phyloP scores from a whole-genome alignment of 2,329 filamentous ascomycete genomes.

The Colletotrichum lindemuthianum region DNA sequence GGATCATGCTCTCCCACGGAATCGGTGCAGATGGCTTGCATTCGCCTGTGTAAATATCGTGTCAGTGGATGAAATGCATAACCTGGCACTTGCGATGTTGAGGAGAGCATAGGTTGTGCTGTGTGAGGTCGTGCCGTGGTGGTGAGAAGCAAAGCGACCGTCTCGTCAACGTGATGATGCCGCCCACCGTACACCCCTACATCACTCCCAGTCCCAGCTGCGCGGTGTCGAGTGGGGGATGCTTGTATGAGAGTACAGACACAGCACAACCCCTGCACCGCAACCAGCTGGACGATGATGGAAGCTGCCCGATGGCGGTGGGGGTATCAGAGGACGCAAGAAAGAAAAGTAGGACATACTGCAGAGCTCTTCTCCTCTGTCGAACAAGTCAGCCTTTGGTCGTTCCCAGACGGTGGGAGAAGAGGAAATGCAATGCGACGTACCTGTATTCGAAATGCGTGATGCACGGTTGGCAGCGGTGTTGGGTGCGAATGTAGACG shows the following conservation, averaged over 20 bases:
- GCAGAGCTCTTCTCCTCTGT: slow-evolving; percentile 56
- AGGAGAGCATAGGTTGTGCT: not conserved
- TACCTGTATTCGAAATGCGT: slow-evolving; percentile 59
- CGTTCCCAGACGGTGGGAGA: not conserved
- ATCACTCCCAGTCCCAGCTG: slow-evolving; percentile 25
- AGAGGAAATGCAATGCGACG: slow-evolving; percentile 5
- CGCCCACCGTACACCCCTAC: slow-evolving; percentile 16
- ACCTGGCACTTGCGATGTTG: not conserved
- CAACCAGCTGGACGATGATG: not conserved
- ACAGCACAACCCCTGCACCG: slow-evolving; percentile 16
- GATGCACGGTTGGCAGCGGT: slow-evolving; percentile 53
- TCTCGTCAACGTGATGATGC: slow-evolving; percentile 4
- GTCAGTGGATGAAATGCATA: slow-evolving; percentile 13
- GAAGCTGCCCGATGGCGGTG: not conserved
- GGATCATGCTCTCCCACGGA: slow-evolving; percentile 50
- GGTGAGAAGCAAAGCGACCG: slow-evolving; percentile 14
- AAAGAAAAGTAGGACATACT: slow-evolving; percentile 45
- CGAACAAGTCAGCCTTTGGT: slow-evolving; percentile 22
- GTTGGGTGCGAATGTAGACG: slow-evolving; percentile 56
- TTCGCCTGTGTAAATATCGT: slow-evolving; percentile 41
- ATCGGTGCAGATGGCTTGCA: slow-evolving; percentile 49
- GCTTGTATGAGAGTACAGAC: slow-evolving; percentile 6
- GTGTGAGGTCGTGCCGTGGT: not conserved
- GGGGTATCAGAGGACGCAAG: no score
- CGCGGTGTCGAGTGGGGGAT: slow-evolving; percentile 17